Conservation (phyloP, 805 yeast genomes). For the Starmerella geochares region DNA sequence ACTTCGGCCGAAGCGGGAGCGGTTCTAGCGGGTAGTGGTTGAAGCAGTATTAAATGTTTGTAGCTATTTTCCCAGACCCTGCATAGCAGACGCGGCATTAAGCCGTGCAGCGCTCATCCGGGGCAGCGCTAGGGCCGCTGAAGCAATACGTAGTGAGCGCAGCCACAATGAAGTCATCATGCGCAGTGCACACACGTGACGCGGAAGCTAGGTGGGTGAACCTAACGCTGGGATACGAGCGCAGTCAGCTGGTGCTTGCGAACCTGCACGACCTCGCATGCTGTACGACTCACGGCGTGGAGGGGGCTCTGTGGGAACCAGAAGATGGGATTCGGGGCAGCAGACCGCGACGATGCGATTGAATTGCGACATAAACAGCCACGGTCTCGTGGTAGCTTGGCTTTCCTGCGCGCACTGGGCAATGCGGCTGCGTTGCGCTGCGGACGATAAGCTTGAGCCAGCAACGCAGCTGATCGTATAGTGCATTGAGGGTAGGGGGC, state of each 20-base stretch:
- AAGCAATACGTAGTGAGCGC: not conserved
- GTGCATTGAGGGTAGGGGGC: not conserved
- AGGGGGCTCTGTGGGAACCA: not conserved
- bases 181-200: not conserved
- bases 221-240: slow-evolving; percentile 1
- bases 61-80: not conserved
- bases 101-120: not conserved
- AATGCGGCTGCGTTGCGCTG: not conserved
- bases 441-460: not conserved
- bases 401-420: too few relatives aligned
- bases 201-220: not conserved
- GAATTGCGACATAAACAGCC: too few relatives aligned
- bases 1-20: too few relatives aligned
- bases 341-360: too few relatives aligned
- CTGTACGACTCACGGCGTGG: not conserved
- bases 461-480: slow-evolving; percentile 3
- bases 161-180: not conserved
- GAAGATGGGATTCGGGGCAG: not conserved
- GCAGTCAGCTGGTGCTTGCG: not conserved
- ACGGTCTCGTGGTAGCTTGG: too few relatives aligned
- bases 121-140: not conserved
- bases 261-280: slow-evolving; percentile 4
- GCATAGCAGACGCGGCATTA: not conserved
- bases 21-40: too few relatives aligned
- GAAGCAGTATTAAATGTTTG: not conserved